A percentile compares a stretch with the other conserved stretches of the same genome.
Evolutionary conservation across 768 basidiomycete species (phyloP).

Genomic region (Lentinula lateritia): DNA sequence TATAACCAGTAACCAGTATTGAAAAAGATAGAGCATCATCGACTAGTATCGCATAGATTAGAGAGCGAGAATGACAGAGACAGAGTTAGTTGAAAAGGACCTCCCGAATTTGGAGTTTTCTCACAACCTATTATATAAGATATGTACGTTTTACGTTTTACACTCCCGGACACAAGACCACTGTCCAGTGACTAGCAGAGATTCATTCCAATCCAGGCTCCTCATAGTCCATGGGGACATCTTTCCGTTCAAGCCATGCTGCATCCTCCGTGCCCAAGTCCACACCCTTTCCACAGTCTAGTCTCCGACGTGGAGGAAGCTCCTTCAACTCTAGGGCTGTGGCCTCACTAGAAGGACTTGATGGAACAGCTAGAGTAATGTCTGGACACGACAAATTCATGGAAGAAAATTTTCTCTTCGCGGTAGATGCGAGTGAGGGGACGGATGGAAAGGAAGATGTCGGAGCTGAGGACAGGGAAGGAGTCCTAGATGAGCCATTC

Average conservation of each 20-base stretch:
- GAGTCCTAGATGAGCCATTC: not conserved
- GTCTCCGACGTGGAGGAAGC: slow-evolving; percentile 46
- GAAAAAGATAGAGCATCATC: too few species aligned
- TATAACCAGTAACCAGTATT: too few species aligned
- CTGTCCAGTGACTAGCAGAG: too few species aligned
- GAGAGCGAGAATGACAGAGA: too few species aligned
- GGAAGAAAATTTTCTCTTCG: not conserved
- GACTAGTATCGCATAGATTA: too few species aligned
- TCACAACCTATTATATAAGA: too few species aligned
- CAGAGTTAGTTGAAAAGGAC: too few species aligned
- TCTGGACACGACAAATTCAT: not conserved
- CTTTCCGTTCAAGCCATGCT: slow-evolving; percentile 64
- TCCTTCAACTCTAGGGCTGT: slow-evolving; percentile 46
- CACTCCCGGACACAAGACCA: too few species aligned
- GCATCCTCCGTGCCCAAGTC: slow-evolving; percentile 59
- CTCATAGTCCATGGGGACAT: slow-evolving; percentile 75
- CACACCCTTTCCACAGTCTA: slow-evolving; percentile 64
- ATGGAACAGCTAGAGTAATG: not conserved
- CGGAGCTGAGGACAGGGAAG: not conserved
- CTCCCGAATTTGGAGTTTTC: too few species aligned
- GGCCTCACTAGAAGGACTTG: not conserved
- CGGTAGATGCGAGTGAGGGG: not conserved
- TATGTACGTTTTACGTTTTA: too few species aligned
- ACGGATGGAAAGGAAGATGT: not conserved
- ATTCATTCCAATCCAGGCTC: slow-evolving; percentile 28